A percentile compares a stretch with the other conserved stretches of the same genome.
These are phyloP conservation scores for Hermanozyma aechmeae DNA, from an alignment of 805 yeast species.

Conservation along the genomic window DNA sequence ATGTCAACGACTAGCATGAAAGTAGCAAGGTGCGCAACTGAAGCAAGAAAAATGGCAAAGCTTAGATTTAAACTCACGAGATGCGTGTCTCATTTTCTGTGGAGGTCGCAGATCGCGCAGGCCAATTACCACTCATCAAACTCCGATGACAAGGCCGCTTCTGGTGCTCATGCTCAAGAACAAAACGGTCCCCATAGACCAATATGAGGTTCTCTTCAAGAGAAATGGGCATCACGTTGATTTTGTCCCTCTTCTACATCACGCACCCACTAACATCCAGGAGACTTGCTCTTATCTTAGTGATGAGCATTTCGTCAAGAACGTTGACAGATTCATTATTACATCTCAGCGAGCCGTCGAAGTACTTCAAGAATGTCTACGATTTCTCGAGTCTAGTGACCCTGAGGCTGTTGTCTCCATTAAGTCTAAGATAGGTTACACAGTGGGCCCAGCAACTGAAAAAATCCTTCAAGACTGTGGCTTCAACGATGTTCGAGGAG, in stretches of 20 bases:
- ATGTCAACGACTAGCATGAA: too few relatives aligned
- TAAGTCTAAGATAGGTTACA: constrained; percentile 51
- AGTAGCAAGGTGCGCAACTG: too few relatives aligned
- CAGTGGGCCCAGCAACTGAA: constrained; percentile 89
- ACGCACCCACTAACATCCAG: constrained; percentile 42
- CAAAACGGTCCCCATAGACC: constrained; percentile 58
- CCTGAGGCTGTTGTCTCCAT: constrained; percentile 13
- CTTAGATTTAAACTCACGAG: too few relatives aligned
- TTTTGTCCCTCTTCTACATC: constrained; percentile 71
- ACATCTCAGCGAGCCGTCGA: constrained; percentile 93
- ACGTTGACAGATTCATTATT: constrained; percentile 51
- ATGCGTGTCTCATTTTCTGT: too few relatives aligned
- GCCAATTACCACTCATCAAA: too few relatives aligned
- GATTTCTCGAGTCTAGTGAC: constrained; percentile 9
- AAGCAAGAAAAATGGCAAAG: too few relatives aligned
- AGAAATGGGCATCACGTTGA: constrained; percentile 29
- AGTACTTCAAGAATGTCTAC: constrained; percentile 44
- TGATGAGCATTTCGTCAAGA: constrained; percentile 29
- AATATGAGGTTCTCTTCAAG: constrained; percentile 42
- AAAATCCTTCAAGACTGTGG: constrained; percentile 51
- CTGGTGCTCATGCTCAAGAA: constrained; percentile 64
- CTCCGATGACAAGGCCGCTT: too few relatives aligned
- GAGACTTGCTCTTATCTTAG: constrained; percentile 36
- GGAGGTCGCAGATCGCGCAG: too few relatives aligned
- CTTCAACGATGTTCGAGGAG: constrained; percentile 63